phyloP scores from a whole-genome alignment of 2,329 filamentous ascomycete genomes.

The Penicillium sp. region DNA sequence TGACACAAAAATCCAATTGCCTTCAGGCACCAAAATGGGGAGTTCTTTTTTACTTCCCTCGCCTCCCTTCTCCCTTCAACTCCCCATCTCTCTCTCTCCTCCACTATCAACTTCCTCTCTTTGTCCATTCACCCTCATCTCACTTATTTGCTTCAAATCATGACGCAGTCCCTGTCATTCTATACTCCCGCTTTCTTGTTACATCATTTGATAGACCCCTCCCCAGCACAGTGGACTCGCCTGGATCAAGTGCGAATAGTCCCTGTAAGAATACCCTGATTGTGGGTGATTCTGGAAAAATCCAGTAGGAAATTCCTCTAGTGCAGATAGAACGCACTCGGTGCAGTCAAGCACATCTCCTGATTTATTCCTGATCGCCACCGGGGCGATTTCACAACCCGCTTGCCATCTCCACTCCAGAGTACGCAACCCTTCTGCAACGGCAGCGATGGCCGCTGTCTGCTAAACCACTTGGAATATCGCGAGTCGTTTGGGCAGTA shows the following conservation, averaged over 20 bases:
- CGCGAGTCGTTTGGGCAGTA: neutral
- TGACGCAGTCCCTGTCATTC: constrained; percentile 40
- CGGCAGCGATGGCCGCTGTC: constrained; percentile 15
- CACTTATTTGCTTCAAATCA: constrained; percentile 31
- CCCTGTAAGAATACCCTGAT: constrained; percentile 20
- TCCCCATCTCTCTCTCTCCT: constrained; percentile 6
- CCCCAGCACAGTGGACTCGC: constrained; percentile 21
- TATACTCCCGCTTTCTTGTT: constrained; percentile 32
- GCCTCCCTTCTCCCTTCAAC: constrained; percentile 8
- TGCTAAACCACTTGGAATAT: constrained; percentile 4
- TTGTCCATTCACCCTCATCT: constrained; percentile 14
- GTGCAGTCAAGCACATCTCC: constrained; percentile 6
- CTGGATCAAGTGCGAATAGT: constrained; percentile 18
- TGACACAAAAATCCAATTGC: constrained; percentile 10
- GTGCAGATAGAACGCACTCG: constrained; percentile 9
- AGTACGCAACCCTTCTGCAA: constrained; percentile 12
- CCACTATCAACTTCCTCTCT: neutral
- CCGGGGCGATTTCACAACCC: constrained; percentile 6
- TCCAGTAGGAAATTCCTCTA: neutral
- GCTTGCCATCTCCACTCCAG: neutral
- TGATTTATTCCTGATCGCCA: constrained; percentile 23
- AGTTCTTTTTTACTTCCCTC: constrained; percentile 6
- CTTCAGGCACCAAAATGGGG: constrained; percentile 27
- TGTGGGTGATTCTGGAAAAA: constrained; percentile 4
- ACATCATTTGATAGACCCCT: constrained; percentile 34